Evolutionary conservation across 2,329 filamentous ascomycete genomes (phyloP), one percentile per base, ranked within the genome.

Genomic region (Graphium sp.): DNA sequence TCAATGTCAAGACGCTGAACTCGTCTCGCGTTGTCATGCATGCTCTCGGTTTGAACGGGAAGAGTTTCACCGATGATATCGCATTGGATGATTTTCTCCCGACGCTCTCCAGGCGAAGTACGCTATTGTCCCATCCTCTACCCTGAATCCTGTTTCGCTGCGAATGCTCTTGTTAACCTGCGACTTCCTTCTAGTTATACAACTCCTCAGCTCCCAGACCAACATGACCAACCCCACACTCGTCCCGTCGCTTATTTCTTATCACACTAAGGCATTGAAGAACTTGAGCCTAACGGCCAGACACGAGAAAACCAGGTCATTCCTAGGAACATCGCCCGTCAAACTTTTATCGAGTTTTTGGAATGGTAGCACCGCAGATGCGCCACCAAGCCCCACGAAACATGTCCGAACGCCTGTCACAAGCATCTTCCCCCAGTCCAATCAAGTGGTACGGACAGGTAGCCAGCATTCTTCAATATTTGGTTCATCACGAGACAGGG

Each of bases 281-380:
- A 71, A 73, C 4, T 55, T 93, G 15, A 66, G 65, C 26, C 58
- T 80, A 22, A 58, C 68, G 13, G 53, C 66, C 22, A 66, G 74
- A 22, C 61, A 66, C 1, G 70, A 74, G 42, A 78, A 70, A 46
- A 66, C 70, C 8, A 66, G 66, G 31, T 74, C 72, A 1, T 80
- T 81, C 44, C 64, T 87, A 7, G 73, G 74, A 5, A 69, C 76
- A n/a, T 94, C 85, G 1, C 85, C 87, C 0, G 81, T 91, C 26
- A 95, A 94, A 48, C 63, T 93, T 43, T 60, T 95, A 11, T 91
- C 85, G 0, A 92, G 67, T 43, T 69, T 94, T 30, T 71, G 91
- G 41, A 57, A 55, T 29, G 61, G 57, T 35, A 54, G 50, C 20
- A 48, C 55, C 9, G 34, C 46, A 14, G 41, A 51, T 27, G 40